Evolutionary conservation across 2,329 filamentous ascomycete genomes (phyloP).

Genomic region (Cytospora chrysosperma): DNA sequence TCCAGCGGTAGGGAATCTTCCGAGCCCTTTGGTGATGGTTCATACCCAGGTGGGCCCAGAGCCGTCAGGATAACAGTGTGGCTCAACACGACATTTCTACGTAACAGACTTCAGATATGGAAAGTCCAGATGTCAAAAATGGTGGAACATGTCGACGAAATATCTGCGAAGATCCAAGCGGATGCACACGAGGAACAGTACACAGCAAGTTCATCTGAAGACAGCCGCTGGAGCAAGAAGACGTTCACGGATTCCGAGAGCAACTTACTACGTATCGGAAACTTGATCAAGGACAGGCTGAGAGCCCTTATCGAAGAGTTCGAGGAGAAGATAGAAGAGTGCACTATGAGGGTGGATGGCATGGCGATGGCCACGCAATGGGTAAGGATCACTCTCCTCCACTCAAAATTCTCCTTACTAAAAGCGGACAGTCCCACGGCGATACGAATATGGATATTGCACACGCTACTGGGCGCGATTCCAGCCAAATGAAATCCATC

Average conservation of each 20-base stretch:
- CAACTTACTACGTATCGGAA: background rate
- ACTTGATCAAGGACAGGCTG: slow-evolving; percentile 26
- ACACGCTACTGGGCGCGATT: slow-evolving; percentile 30
- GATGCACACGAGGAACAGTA: background rate
- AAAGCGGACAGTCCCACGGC: slow-evolving; percentile 27
- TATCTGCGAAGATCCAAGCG: slow-evolving; percentile 12
- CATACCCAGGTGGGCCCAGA: background rate
- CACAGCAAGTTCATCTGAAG: background rate
- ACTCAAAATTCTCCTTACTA: background rate
- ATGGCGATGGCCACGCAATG: slow-evolving; percentile 38
- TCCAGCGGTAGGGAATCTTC: background rate
- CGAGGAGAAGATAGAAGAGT: slow-evolving; percentile 34
- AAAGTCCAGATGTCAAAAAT: slow-evolving; percentile 29
- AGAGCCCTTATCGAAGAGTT: slow-evolving; percentile 32
- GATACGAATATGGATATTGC: slow-evolving; percentile 34
- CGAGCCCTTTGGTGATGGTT: slow-evolving; percentile 1
- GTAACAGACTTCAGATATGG: slow-evolving; percentile 30
- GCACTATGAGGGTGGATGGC: slow-evolving; percentile 35
- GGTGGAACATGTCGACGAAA: slow-evolving; percentile 22
- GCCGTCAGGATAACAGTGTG: slow-evolving; percentile 24
- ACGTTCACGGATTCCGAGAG: background rate
- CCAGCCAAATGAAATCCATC: slow-evolving; percentile 32
- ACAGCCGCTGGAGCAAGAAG: slow-evolving; percentile 16
- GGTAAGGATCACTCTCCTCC: slow-evolving; percentile 26
- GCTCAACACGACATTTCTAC: slow-evolving; percentile 30